Evolutionary conservation across 108 stramenopile genomes (phyloP).

Genomic region (Fistulifera solaris): DNA sequence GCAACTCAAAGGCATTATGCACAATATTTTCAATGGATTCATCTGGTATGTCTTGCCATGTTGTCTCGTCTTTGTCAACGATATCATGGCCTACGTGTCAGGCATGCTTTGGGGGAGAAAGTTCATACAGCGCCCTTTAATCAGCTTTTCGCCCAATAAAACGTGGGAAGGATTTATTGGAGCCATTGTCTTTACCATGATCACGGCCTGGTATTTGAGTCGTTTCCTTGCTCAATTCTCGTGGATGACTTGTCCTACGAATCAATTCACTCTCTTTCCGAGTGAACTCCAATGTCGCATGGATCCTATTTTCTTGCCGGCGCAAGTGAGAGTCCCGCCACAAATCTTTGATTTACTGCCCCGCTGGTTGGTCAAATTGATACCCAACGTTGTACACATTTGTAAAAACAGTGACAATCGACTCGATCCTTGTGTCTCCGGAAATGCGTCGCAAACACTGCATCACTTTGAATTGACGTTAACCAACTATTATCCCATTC

Average conservation of each 20-base stretch:
- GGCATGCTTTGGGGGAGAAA: constrained; percentile 91
- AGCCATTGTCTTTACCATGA: constrained; percentile 83
- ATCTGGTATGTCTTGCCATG: constrained; percentile 97
- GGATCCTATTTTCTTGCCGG: constrained; percentile 64
- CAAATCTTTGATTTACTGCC: constrained; percentile 82
- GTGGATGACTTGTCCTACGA: constrained; percentile 90
- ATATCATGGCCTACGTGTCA: constrained; percentile 91
- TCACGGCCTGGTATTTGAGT: constrained; percentile 84
- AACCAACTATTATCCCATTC: constrained; percentile 65
- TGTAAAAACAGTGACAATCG: constrained; percentile 22
- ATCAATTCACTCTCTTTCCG: constrained; percentile 61
- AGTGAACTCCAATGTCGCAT: constrained; percentile 61
- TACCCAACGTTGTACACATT: constrained; percentile 58
- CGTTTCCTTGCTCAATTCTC: constrained; percentile 65
- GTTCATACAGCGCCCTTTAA: constrained; percentile 84
- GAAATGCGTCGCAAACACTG: constrained; percentile 45
- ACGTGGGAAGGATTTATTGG: constrained; percentile 97
- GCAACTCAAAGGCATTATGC: constrained; percentile 89
- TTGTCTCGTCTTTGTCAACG: constrained; percentile 91
- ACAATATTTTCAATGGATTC: constrained; percentile 95
- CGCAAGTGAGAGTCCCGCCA: constrained; percentile 45
- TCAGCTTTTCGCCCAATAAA: constrained; percentile 88
- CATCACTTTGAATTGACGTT: constrained; percentile 71
- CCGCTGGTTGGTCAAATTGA: constrained; percentile 35
- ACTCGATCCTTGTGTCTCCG: constrained; percentile 48